phyloP scores from a whole-genome alignment of 495 filamentous ascomycete species.

The Friedmanniomyces simplex region DNA sequence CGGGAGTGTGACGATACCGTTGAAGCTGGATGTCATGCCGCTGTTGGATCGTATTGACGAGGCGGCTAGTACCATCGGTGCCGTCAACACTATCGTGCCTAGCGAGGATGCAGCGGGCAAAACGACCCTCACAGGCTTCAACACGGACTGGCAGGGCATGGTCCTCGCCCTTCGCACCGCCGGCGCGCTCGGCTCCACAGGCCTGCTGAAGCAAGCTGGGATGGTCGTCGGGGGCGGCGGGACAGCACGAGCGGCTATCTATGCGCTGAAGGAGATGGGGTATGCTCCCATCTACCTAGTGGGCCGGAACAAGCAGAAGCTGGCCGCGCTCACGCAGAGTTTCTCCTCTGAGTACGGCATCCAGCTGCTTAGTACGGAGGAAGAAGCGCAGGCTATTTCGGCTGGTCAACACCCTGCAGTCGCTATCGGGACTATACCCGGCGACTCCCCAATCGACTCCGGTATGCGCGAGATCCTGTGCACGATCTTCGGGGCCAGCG shows the following conservation, averaged over 20 bases:
- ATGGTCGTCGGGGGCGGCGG: constrained; percentile 86
- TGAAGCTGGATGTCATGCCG: constrained; percentile 81
- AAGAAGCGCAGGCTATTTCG: constrained; percentile 38
- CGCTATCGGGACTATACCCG: constrained; percentile 84
- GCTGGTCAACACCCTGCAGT: constrained; percentile 50
- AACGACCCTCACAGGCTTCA: constrained; percentile 51
- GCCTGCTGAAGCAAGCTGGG: constrained; percentile 33
- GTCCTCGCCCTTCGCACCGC: constrained; percentile 64
- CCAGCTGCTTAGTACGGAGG: constrained; percentile 45
- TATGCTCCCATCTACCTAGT: constrained; percentile 80
- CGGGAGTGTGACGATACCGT: constrained; percentile 87
- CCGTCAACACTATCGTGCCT: constrained; percentile 87
- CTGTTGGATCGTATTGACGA: constrained; percentile 68
- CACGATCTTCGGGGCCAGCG: constrained; percentile 47
- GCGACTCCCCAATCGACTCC: constrained; percentile 71
- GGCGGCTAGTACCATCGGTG: constrained; percentile 75
- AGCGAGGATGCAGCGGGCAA: constrained; percentile 34
- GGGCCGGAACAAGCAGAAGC: constrained; percentile 61
- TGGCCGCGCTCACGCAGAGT: constrained; percentile 52
- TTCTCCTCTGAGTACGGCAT: constrained; percentile 74
- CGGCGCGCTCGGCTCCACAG: constrained; percentile 40
- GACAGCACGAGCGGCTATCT: constrained; percentile 85
- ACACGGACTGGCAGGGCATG: constrained; percentile 97
- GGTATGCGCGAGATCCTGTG: constrained; percentile 57
- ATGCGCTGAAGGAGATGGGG: constrained; percentile 71